Base-by-base conservation (phyloP, 73 alveolate genomes). In the Paramecium sexaurelia region DNA sequence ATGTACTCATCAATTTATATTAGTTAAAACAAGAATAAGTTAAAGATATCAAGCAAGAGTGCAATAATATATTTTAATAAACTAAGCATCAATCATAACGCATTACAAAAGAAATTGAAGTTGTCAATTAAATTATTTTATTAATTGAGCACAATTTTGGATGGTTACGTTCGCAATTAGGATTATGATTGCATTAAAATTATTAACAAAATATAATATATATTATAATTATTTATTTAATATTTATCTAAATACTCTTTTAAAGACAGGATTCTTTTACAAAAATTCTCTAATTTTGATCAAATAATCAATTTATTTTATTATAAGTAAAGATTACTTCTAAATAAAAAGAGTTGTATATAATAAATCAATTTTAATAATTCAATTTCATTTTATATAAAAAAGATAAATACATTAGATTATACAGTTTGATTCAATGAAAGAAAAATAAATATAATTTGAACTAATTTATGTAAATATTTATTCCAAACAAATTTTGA, bases 11-110 rank as follows among this genome's bases (percentile, higher is more conserved):
- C 45, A 61, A 61, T 61, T 1, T 29, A 61, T 26, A 61, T 61
- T 61, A 61, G 83, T 61, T 61, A 61, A 61, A 61, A 61, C 83
- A 61, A 61, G 83, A 61, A 61, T 61, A 61, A 61, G 83, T 61
- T 26, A 61, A 61, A 6, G 83, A 61, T 32, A 61, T 61, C 83
- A 61, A 61, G 83, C 20, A 61, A 61, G 83, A 61, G 83, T 61
- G 83, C 45, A 61, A 61, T 26, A 24, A 61, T 10, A 61, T 61
- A 26, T 61, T 61, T 61, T 61, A 61, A 61, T 61, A 61, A 61
- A 61, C 83, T 13, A 61, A 61, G 26, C 47, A 26, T 10, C 43
- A 26, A 61, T 61, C 39, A 61, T 61, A 61, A 61, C 39, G 3
- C 8, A 61, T 61, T 6, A 22, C 83, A 13, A 61, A 61, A 0